These are phyloP conservation scores for Fusarium humuli DNA, from an alignment of 2,329 filamentous ascomycete species.

Conservation along the genomic window DNA sequence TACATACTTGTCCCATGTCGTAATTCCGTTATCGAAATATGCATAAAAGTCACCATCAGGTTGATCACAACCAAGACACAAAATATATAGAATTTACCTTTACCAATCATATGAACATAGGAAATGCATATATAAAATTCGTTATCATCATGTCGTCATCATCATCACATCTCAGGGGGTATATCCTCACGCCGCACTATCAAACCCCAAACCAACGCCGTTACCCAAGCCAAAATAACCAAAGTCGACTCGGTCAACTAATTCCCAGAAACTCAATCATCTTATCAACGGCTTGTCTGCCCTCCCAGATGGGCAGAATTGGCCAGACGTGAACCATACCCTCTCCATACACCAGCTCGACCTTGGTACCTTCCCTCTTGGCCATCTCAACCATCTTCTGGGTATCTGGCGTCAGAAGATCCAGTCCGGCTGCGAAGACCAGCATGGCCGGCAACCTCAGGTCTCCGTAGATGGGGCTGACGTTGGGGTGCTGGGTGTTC, in stretches of 20 bases:
- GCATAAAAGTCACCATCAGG: not conserved
- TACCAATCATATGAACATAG: not conserved
- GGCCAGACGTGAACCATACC: conserved; percentile 52
- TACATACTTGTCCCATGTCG: not conserved
- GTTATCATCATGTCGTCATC: conserved; percentile 13
- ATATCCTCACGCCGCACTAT: conserved; percentile 17
- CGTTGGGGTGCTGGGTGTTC: conserved; percentile 42
- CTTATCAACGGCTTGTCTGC: conserved; percentile 41
- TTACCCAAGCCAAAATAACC: conserved; percentile 14
- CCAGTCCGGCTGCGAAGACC: conserved; percentile 46
- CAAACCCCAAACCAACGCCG: conserved; percentile 23
- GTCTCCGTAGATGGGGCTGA: conserved; percentile 49
- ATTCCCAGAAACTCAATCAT: conserved; percentile 46
- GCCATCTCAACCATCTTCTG: conserved; percentile 47
- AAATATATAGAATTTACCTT: not conserved
- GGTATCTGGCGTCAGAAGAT: conserved; percentile 48
- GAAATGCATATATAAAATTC: conserved; percentile 8
- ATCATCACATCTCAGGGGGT: conserved; percentile 20
- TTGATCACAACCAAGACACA: not conserved
- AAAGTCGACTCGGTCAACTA: conserved; percentile 3
- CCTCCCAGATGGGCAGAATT: conserved; percentile 47
- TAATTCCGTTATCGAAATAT: not conserved
- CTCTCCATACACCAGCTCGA: conserved; percentile 47
- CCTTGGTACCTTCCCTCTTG: conserved; percentile 41
- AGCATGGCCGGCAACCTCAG: conserved; percentile 49